Base-by-base conservation (phyloP, 2,329 filamentous ascomycete genomes). In the Thielaviopsis populi region DNA sequence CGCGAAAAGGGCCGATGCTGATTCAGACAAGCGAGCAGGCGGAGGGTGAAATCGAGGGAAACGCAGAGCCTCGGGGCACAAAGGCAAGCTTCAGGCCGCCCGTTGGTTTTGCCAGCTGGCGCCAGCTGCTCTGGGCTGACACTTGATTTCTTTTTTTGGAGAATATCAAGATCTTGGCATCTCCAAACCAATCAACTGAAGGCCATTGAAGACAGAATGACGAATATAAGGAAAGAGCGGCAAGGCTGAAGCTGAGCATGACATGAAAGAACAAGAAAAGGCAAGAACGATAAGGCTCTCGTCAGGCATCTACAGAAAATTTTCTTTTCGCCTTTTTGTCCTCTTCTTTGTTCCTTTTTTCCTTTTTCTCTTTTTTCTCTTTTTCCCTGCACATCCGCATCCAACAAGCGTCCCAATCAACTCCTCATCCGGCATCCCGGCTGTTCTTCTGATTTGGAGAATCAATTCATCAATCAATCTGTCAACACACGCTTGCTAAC, bases 341-440 rank as follows among this genome's bases (percentile, higher is more conserved):
- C 40, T 50, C 33, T 56, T 63, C 40, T 53, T 40, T 59, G 33
- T 59, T 30, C 43, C 22, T 42, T 59, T 7, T 42, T 61, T 33
- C 37, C 53, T 41, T 65, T 63, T 61, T 42, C 46, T 62, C 53
- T 65, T 33, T 46, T 59, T 41, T 65, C 62, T 61, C 42, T 40
- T 62, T 50, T 65, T 61, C n/a, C 22, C 27, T 56, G 42, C 42
- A 37, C 8, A 37, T 19, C 42, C n/a, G 42, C 42, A 46, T 46
- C 42, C 42, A 46, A 41, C 56, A 59, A 42, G 56, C n/a, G 22
- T 56, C 17, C 53, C 53, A 37, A 59, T 13, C 56, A 40, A 37
- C 10, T 10, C 37, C 37, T 37, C 54, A 42, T 59, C 37, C 37
- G 22, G 17, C 15, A 5, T 42, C 37, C 37, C 33, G 37, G 15